Evolutionary conservation across 805 yeast genomes (phyloP).

Genomic region (Lachancea quebecensis): DNA sequence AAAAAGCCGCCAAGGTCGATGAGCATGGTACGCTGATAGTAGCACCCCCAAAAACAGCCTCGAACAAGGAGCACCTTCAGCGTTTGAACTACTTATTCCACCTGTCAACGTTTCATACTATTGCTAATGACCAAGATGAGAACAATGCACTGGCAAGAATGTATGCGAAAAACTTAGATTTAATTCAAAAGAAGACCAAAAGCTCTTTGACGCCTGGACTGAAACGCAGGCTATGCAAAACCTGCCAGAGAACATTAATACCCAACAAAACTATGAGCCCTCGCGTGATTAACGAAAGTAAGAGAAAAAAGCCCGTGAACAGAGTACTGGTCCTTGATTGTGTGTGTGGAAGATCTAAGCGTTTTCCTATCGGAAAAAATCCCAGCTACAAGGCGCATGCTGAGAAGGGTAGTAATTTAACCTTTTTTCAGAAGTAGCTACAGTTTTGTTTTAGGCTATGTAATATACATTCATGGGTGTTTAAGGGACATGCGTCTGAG

Average conservation of each 20-base stretch:
- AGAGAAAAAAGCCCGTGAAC: conserved; percentile 24
- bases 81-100: conserved; percentile 56
- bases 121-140: conserved; percentile 23
- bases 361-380: conserved; percentile 59
- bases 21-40: conserved; percentile 16
- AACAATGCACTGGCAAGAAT: conserved; percentile 42
- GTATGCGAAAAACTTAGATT: conserved; percentile 47
- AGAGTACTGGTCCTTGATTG: conserved; percentile 49
- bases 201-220: conserved; percentile 54
- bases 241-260: conserved; percentile 46
- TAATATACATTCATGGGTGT: not conserved
- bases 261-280: conserved; percentile 41
- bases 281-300: conserved; percentile 11
- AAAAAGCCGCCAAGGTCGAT: conserved; percentile 10
- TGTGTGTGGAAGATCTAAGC: conserved; percentile 43
- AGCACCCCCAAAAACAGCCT: conserved; percentile 36
- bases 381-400: conserved; percentile 34
- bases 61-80: conserved; percentile 53
- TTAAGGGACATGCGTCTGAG: too few species aligned
- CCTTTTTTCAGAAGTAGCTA: conserved; percentile 1
- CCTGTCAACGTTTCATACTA: conserved; percentile 38
- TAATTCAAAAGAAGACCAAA: conserved; percentile 63
- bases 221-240: conserved; percentile 65
- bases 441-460: not conserved
- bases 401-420: conserved; percentile 19